phyloP scores from a whole-genome alignment of 352 stramenopile genomes.

The Phytophthora foliorum region DNA sequence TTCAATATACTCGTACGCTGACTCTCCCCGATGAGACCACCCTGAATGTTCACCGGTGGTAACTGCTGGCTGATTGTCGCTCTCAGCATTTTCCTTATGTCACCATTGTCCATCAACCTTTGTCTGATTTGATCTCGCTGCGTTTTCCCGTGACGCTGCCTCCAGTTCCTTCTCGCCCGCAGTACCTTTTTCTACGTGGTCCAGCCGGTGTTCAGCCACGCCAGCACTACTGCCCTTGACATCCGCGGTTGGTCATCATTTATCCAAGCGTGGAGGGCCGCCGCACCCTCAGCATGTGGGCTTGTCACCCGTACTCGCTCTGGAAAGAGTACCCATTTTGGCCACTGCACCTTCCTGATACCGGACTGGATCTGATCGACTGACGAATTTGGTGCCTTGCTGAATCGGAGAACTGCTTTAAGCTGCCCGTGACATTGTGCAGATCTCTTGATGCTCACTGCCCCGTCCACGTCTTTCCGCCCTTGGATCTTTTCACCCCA shows the following conservation, averaged over 20 bases:
- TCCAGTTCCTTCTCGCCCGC: background rate
- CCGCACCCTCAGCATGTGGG: background rate
- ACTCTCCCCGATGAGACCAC: background rate
- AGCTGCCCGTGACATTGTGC: conserved; percentile 5
- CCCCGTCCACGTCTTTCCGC: no score
- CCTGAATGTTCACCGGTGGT: background rate
- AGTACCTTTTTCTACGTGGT: background rate
- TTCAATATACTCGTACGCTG: conserved; percentile 5
- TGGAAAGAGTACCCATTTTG: conserved; percentile 1
- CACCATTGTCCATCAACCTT: background rate
- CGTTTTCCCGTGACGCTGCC: background rate
- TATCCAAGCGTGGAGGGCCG: no score
- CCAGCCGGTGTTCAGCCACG: conserved; percentile 1
- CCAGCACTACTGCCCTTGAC: background rate
- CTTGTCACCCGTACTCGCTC: background rate
- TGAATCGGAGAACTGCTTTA: background rate
- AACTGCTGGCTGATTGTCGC: background rate
- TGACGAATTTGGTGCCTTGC: no score
- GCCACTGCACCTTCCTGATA: background rate
- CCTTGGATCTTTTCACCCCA: no score
- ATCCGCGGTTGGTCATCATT: no score
- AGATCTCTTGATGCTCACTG: no score
- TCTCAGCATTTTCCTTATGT: background rate
- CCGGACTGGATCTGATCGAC: no score
- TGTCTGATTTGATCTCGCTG: no score